phyloP scores from a whole-genome alignment of 345 rosid genomes.

The Sisymbrium irio region DNA sequence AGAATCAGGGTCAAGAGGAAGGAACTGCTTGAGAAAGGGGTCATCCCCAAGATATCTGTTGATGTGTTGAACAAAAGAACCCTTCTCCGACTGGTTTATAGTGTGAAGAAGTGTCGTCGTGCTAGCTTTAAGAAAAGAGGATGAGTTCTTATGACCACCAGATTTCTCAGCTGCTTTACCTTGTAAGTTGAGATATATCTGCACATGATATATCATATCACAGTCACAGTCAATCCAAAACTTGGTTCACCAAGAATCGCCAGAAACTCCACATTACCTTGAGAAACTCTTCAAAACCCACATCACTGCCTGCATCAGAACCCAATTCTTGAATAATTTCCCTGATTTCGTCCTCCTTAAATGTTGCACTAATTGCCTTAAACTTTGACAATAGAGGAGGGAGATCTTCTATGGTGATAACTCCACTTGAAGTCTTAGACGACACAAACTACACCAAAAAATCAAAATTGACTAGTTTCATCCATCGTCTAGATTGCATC shows the following conservation, averaged over 20 bases:
- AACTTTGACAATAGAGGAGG: slow-evolving; percentile 60
- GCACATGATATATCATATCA: slow-evolving; percentile 20
- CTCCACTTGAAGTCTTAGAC: slow-evolving; percentile 59
- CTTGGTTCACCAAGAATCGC: not conserved
- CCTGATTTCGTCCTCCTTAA: slow-evolving; percentile 64
- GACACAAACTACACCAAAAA: slow-evolving; percentile 48
- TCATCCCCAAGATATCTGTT: slow-evolving; percentile 89
- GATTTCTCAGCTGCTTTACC: slow-evolving; percentile 55
- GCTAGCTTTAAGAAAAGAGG: slow-evolving; percentile 72
- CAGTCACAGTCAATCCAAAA: not conserved
- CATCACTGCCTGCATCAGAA: slow-evolving; percentile 46
- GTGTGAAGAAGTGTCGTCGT: slow-evolving; percentile 71
- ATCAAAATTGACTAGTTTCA: not conserved
- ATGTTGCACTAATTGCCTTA: slow-evolving; percentile 52
- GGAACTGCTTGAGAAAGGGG: slow-evolving; percentile 79
- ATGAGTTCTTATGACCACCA: slow-evolving; percentile 57
- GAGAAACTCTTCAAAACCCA: slow-evolving; percentile 78
- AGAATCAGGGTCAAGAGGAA: slow-evolving; percentile 76
- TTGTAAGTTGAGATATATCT: slow-evolving; percentile 67
- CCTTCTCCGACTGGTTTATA: slow-evolving; percentile 70
- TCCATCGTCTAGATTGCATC: not conserved
- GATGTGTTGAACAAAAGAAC: slow-evolving; percentile 81
- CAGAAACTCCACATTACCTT: slow-evolving; percentile 43
- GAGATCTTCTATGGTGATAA: slow-evolving; percentile 55
- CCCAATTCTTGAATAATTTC: slow-evolving; percentile 43